Percentiles rank a stretch among this genome's conserved stretches.
These are phyloP conservation scores for Fusarium buxicola DNA, from an alignment of 2,329 filamentous ascomycete species.

Conservation along the genomic window DNA sequence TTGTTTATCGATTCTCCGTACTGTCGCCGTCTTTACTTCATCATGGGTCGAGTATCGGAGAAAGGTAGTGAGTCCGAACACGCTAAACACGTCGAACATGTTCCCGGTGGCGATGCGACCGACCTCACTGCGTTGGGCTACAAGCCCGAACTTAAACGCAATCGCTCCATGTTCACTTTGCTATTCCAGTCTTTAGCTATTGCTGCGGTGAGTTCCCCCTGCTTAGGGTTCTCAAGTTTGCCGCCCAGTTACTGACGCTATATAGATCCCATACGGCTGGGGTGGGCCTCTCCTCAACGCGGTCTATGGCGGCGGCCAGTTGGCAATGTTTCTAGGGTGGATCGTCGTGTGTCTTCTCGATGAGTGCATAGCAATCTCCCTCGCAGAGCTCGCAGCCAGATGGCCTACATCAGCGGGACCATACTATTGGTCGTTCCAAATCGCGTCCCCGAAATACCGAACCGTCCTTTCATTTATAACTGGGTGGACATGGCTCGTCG, in stretches of 20 bases:
- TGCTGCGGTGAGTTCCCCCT: slow-evolving; percentile 43
- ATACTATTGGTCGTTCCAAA: slow-evolving; percentile 79
- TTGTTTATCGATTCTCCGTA: not conserved
- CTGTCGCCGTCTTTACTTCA: not conserved
- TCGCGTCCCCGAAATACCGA: slow-evolving; percentile 69
- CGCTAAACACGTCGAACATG: slow-evolving; percentile 15
- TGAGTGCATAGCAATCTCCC: slow-evolving; percentile 74
- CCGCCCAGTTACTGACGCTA: not conserved
- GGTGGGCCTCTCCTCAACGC: slow-evolving; percentile 41
- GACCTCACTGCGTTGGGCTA: slow-evolving; percentile 62
- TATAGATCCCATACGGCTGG: slow-evolving; percentile 44
- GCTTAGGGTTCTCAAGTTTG: accelerated
- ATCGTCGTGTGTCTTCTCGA: slow-evolving; percentile 73
- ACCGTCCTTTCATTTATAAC: slow-evolving; percentile 76
- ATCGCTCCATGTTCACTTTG: slow-evolving; percentile 46
- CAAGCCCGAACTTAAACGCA: slow-evolving; percentile 43
- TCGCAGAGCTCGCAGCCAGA: slow-evolving; percentile 78
- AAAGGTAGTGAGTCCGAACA: slow-evolving; percentile 30
- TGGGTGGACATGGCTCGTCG: slow-evolving; percentile 79
- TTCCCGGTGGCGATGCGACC: slow-evolving; percentile 30
- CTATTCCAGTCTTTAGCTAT: slow-evolving; percentile 47
- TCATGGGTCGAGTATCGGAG: slow-evolving; percentile 22
- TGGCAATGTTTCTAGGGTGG: slow-evolving; percentile 76
- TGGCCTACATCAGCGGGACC: slow-evolving; percentile 71
- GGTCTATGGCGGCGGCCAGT: slow-evolving; percentile 41